Conservation (phyloP, 306 rosid species). For the Mucuna pruriens region DNA sequence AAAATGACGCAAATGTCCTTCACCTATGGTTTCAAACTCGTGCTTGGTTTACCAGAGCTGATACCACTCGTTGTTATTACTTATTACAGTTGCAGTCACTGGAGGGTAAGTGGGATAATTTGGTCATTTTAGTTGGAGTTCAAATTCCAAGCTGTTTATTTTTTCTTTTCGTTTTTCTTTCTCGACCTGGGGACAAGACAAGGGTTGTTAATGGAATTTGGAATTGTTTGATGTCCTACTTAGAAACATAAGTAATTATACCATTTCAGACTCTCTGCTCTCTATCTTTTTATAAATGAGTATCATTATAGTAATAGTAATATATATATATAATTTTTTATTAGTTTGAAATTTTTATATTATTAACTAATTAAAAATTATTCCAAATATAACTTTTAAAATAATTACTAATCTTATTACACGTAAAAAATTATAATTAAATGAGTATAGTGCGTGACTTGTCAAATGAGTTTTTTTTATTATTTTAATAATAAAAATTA, state of each 20-base stretch:
- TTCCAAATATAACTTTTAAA: no score
- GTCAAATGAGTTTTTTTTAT: no score
- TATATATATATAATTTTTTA: no score
- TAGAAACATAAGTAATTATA: background rate
- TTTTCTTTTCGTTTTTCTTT: background rate
- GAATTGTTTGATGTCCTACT: background rate
- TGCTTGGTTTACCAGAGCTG: background rate
- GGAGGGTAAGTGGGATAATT: background rate
- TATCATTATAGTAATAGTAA: no score
- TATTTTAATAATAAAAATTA: no score
- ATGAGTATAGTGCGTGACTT: no score
- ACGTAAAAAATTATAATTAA: no score
- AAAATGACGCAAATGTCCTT: constrained; percentile 38
- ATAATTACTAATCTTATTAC: no score
- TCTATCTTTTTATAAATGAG: no score
- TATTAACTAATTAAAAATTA: no score
- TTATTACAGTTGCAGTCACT: background rate
- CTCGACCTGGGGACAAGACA: background rate
- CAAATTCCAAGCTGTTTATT: background rate
- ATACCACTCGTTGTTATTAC: background rate
- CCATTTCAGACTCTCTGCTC: background rate
- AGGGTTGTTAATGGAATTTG: background rate
- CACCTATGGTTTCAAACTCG: background rate
- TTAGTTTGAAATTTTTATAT: no score
- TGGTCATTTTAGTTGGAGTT: background rate